These are phyloP conservation scores for Kwoniella bestiolae DNA, from an alignment of 768 basidiomycete species.

Conservation along the genomic window DNA sequence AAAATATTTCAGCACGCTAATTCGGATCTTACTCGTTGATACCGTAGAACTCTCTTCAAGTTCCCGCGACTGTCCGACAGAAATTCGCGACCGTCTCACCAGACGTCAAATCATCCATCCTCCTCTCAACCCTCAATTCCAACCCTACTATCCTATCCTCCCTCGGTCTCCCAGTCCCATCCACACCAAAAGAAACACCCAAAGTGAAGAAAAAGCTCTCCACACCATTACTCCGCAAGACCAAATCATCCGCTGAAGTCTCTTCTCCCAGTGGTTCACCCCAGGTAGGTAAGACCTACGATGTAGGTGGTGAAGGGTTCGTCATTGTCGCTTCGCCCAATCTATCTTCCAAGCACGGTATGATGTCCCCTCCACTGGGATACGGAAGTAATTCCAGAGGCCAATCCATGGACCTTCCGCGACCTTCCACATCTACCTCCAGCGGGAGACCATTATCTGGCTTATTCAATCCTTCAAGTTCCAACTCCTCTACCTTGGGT, in stretches of 20 bases:
- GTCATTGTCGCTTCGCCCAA: constrained; percentile 48
- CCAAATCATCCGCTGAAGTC: constrained; percentile 43
- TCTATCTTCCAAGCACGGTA: not conserved
- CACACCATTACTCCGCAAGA: constrained; percentile 43
- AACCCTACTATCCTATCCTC: constrained; percentile 46
- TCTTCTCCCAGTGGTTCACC: constrained; percentile 32
- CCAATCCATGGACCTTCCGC: constrained; percentile 35
- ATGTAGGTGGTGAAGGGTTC: constrained; percentile 44
- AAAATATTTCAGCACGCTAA: no score
- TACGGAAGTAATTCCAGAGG: constrained; percentile 12
- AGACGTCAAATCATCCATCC: constrained; percentile 46
- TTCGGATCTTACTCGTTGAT: not conserved
- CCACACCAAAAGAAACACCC: constrained; percentile 23
- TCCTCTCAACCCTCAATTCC: constrained; percentile 32
- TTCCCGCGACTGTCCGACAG: constrained; percentile 47
- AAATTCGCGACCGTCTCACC: constrained; percentile 47
- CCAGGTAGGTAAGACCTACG: constrained; percentile 45
- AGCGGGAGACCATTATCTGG: constrained; percentile 34
- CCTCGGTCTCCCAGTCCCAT: constrained; percentile 42
- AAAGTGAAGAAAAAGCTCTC: constrained; percentile 46
- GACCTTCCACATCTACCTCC: constrained; percentile 16
- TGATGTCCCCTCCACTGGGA: constrained; percentile 15
- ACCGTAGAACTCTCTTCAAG: constrained; percentile 51
- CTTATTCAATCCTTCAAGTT: constrained; percentile 33
- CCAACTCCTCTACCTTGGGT: constrained; percentile 23